phyloP scores from a whole-genome alignment of 768 basidiomycete species.

The Macrolepiota fuliginosa region DNA sequence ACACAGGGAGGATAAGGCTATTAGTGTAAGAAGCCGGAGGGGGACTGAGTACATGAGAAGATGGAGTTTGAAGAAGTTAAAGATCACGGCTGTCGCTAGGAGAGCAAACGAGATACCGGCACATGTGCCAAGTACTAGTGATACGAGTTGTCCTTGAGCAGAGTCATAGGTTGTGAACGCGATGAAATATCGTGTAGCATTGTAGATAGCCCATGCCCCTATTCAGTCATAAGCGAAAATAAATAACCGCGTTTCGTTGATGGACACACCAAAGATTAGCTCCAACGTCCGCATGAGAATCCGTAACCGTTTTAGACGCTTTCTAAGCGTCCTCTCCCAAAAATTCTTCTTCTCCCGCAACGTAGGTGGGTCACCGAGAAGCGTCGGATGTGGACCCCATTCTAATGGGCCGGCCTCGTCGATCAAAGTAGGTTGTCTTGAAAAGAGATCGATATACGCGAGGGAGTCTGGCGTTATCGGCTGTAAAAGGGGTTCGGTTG shows the following conservation, averaged over 20 bases:
- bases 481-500: constrained; percentile 41
- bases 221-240: constrained; percentile 2
- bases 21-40: constrained; percentile 26
- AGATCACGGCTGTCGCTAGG: constrained; percentile 32
- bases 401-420: constrained; percentile 20
- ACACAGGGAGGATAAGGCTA: constrained; percentile 33
- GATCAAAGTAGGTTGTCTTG: constrained; percentile 29
- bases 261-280: constrained; percentile 32
- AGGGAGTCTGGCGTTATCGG: constrained; percentile 25
- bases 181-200: constrained; percentile 61
- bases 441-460: constrained; percentile 30
- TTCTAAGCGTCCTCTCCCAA: constrained; percentile 22
- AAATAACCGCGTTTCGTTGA: not conserved
- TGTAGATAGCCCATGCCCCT: constrained; percentile 65
- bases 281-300: constrained; percentile 28
- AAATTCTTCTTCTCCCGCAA: constrained; percentile 26
- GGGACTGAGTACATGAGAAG: constrained; percentile 30
- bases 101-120: constrained; percentile 40
- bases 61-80: constrained; percentile 38
- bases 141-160: constrained; percentile 35
- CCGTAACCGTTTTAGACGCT: constrained; percentile 28
- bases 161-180: constrained; percentile 47
- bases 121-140: constrained; percentile 49
- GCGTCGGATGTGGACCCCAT: constrained; percentile 27
- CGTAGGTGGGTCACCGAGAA: constrained; percentile 23